Percentiles rank a stretch among this genome's conserved stretches.
Conservation (phyloP, 192 early-diverging fungal species). For the Phycomyces blakesleeanus region DNA sequence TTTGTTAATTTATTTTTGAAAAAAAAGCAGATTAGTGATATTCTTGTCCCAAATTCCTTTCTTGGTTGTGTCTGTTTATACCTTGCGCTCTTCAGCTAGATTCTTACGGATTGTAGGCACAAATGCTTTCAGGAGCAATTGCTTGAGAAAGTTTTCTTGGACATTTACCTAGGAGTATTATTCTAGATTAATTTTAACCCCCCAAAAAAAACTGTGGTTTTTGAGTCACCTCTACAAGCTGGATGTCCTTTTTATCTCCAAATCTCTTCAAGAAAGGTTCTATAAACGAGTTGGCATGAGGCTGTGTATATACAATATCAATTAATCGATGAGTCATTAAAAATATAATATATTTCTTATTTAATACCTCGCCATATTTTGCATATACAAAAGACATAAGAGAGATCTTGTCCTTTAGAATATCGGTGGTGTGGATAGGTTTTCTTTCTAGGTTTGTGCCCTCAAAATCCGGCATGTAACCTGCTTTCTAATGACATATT, state of each 20-base stretch:
- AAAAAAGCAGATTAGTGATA: too few relatives aligned
- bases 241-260: conserved; percentile 30
- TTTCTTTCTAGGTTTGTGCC: conserved; percentile 40
- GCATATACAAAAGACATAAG: conserved; percentile 48
- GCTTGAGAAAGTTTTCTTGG: conserved; percentile 50
- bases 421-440: conserved; percentile 37
- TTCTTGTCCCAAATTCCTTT: conserved; percentile 7
- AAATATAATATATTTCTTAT: not conserved
- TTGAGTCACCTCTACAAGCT: conserved; percentile 43
- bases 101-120: conserved; percentile 45
- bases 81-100: conserved; percentile 37
- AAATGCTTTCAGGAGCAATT: conserved; percentile 44
- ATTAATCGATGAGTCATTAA: not conserved
- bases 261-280: conserved; percentile 41
- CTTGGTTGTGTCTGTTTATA: conserved; percentile 9
- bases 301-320: conserved; percentile 4
- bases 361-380: conserved; percentile 43
- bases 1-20: not conserved
- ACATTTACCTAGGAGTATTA: conserved; percentile 43
- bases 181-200: not conserved
- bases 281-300: conserved; percentile 45
- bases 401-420: conserved; percentile 39
- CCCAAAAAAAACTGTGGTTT: not conserved
- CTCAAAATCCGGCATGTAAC: conserved; percentile 53
- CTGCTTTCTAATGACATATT: conserved; percentile 32